Base-by-base conservation (phyloP, 768 basidiomycete genomes). In the Lentinula sp. region DNA sequence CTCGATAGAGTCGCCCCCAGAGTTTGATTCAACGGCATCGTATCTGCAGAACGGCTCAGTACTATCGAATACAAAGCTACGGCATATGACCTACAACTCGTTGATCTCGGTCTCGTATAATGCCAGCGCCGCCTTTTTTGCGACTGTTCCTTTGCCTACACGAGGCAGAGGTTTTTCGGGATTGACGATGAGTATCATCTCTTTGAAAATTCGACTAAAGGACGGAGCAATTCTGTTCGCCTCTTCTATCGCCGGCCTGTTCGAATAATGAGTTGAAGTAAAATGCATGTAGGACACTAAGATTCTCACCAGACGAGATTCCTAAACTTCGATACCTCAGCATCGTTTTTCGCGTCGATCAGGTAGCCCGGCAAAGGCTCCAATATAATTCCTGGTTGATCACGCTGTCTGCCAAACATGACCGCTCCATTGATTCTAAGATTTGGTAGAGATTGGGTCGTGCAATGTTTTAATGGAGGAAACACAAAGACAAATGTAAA, bases 171-270 rank as follows among this genome's bases (percentile, higher is more conserved):
- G 80, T 59, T 79, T 79, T 0, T 69, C 70, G 1, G 66, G 65
- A 4, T 71, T 67, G 0, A 79, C 71, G 16, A 82, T 66, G 28
- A 83, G 50, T 41, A 85, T 79, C 80, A 84, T 80, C 65, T 85
- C 79, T 63, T 79, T 79, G 68, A 78, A 81, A 13, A 81, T 72
- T 28, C 76, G 70, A 60, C 78, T 79, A 48, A 76, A 79, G 0
- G 72, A 57, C 0, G 80, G 79, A 0, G 74, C 72, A 3, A 65
- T 65, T 23, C 59, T 67, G 64, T 81, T 81, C 4, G 78, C 79
- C 28, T 77, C 73, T 18, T 78, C 79, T 1, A 80, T 71, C 10
- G 67, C 64, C 3, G 67, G 70, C 75, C 75, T 80, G 43, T n/a
- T 28, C 28, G 2, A 6, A 41, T 15, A 23, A 20, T n/a, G 6